These are phyloP conservation scores for Teunomyces stri DNA, from an alignment of 805 yeast genomes.

Conservation along the genomic window DNA sequence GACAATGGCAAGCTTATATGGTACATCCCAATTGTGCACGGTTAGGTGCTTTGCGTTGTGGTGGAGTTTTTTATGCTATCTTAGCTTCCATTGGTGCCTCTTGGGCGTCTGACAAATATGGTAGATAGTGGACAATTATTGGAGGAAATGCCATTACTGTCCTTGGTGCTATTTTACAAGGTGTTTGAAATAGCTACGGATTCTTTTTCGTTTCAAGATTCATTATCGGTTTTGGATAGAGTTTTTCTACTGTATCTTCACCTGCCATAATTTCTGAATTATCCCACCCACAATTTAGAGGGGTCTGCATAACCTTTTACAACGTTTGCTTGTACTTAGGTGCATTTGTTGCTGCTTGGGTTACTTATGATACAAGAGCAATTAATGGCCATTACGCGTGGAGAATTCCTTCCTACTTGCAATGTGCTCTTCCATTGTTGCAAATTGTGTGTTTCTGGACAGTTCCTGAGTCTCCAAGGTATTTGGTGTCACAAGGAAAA, in stretches of 20 bases:
- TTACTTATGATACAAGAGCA: conserved; percentile 45
- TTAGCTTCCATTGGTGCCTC: conserved; percentile 29
- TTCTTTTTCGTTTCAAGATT: conserved; percentile 46
- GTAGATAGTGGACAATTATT: conserved; percentile 33
- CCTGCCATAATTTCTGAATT: conserved; percentile 53
- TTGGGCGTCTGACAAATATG: conserved; percentile 34
- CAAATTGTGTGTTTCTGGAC: conserved; percentile 34
- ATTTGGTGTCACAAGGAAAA: conserved; percentile 21
- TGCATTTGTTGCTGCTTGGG: conserved; percentile 53
- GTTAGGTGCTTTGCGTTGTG: conserved; percentile 22
- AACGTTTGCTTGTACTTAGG: conserved; percentile 55
- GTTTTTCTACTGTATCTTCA: conserved; percentile 40
- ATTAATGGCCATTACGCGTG: conserved; percentile 39
- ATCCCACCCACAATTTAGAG: conserved; percentile 43
- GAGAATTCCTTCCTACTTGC: conserved; percentile 56
- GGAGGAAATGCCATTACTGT: conserved; percentile 25
- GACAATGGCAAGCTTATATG: conserved; percentile 39
- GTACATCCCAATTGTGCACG: conserved; percentile 18
- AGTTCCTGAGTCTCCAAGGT: conserved; percentile 43
- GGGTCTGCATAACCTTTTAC: conserved; percentile 34
- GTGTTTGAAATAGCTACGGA: conserved; percentile 31
- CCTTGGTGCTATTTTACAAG: conserved; percentile 39
- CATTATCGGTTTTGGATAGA: conserved; percentile 47
- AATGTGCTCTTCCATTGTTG: conserved; percentile 45
- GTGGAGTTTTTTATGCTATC: conserved; percentile 36